Base-by-base conservation (phyloP, 441 rosid genomes). In the Erodium moschatum region DNA sequence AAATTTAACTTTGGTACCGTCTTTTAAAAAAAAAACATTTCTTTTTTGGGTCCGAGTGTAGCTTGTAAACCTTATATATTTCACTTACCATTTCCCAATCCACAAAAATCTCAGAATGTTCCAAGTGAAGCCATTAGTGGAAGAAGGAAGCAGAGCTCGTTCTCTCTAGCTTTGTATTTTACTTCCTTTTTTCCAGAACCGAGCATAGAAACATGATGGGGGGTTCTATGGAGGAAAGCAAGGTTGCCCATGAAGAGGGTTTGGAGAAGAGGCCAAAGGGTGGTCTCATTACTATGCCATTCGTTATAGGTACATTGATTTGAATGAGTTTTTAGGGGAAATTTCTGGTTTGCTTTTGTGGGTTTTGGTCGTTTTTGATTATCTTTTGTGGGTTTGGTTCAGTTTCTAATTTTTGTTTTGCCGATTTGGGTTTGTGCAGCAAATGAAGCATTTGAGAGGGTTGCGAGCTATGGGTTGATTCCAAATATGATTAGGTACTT, bases 251-350 rank as follows among this genome's bases (percentile, higher is more conserved):
- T 20, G 33, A 10, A 21, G 64, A 60, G 64, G 64, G 33, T 24
- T 60, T 24, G 31, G 21, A 60, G 31, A 21, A 60, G 64, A 60
- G 64, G 64, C 64, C 64, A 60, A 61, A 80, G 79, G 97, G 96
- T 72, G 96, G 97, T 13, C 80, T 89, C 75, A 79, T 83, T 72
- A 86, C 97, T 75, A 80, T 87, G 85, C 94, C 97, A 10, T 91
- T 91, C 79, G 85, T 91, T 56, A 86, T 91, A 74, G 97, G 97
- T 89, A 61, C 11, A 21, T 12, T 10, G n/a, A 19, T 44, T 60
- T 21, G 31, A 12, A 16, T 20, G 62, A 20, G 4, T 18, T 56
- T 56, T 56, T 50, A 7, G 3, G 2, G 19, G 19, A 15, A 19
- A 44, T 44, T 54, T 54, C 13, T 58, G 29, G 64, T 58, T 58